phyloP scores from a whole-genome alignment of 768 basidiomycete genomes.

The Cyclocybe aegerita region DNA sequence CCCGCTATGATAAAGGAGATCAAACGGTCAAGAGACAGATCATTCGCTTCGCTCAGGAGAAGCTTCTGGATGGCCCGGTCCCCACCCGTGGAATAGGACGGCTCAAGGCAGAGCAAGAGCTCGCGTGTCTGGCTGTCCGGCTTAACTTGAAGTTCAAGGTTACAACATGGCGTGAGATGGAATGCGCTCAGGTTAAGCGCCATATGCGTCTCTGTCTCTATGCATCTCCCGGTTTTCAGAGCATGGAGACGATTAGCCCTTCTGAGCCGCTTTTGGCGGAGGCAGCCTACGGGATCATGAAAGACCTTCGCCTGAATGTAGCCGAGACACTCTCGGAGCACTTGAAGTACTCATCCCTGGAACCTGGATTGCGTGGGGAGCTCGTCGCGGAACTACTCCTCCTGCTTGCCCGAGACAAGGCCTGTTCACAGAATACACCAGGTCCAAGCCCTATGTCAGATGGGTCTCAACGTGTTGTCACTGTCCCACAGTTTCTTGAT shows the following conservation, averaged over 20 bases:
- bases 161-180: not conserved
- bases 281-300: conserved; percentile 19
- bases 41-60: no score
- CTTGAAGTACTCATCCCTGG: conserved; percentile 10
- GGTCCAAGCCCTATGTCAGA: no score
- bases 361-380: conserved; percentile 23
- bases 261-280: conserved; percentile 29
- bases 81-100: no score
- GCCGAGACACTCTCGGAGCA: conserved; percentile 1
- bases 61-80: no score
- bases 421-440: not conserved
- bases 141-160: no score
- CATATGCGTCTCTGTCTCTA: conserved; percentile 25
- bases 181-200: conserved; percentile 20
- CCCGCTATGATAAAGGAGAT: no score
- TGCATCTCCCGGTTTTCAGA: conserved; percentile 14
- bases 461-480: not conserved
- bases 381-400: conserved; percentile 16
- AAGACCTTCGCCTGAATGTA: conserved; percentile 2
- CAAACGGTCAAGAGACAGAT: no score
- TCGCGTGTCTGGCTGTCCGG: no score
- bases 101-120: no score
- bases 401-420: conserved; percentile 22
- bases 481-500: conserved; percentile 11
- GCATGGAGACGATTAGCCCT: conserved; percentile 18